Evolutionary conservation across 2,329 filamentous ascomycete genomes (phyloP).

Genomic region (Sporothrix pseudoabietina): DNA sequence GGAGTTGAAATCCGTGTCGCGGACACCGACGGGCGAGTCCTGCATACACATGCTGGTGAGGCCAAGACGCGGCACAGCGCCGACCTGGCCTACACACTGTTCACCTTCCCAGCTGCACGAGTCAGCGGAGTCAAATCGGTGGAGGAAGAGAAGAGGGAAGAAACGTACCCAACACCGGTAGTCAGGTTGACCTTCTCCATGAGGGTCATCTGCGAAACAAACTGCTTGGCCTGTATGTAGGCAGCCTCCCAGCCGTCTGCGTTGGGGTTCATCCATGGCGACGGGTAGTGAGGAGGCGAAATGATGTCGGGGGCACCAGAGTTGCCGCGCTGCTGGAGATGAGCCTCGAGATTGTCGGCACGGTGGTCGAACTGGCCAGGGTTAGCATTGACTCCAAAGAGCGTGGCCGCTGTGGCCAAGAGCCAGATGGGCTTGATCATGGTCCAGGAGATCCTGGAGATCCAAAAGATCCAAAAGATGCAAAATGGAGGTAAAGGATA

Average conservation of each 20-base stretch:
- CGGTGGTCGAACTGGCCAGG: neutral
- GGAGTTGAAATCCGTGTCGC: slow-evolving; percentile 75
- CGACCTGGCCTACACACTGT: slow-evolving; percentile 75
- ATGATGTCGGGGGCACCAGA: slow-evolving; percentile 39
- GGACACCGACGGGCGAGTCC: slow-evolving; percentile 79
- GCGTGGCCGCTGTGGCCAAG: neutral
- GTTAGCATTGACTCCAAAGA: slow-evolving; percentile 35
- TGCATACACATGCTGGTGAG: slow-evolving; percentile 80
- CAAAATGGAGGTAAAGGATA: neutral
- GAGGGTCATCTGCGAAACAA: slow-evolving; percentile 81
- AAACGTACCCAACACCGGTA: slow-evolving; percentile 76
- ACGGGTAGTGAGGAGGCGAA: slow-evolving; percentile 72
- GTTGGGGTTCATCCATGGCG: slow-evolving; percentile 78
- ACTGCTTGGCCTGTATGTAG: slow-evolving; percentile 72
- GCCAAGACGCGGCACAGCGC: slow-evolving; percentile 69
- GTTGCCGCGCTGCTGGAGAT: slow-evolving; percentile 31
- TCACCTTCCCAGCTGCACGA: slow-evolving; percentile 63
- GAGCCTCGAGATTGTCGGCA: slow-evolving; percentile 29
- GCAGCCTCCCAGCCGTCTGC: slow-evolving; percentile 74
- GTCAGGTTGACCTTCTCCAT: slow-evolving; percentile 93
- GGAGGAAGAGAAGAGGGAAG: neutral
- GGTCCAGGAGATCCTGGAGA: neutral
- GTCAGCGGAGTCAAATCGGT: neutral
- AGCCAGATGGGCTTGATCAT: slow-evolving; percentile 24
- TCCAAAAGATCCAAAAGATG: neutral